A percentile compares a stretch with the other conserved stretches of the same genome.
phyloP scores from a whole-genome alignment of 768 basidiomycete species.

The Rhodotorula babjevae region DNA sequence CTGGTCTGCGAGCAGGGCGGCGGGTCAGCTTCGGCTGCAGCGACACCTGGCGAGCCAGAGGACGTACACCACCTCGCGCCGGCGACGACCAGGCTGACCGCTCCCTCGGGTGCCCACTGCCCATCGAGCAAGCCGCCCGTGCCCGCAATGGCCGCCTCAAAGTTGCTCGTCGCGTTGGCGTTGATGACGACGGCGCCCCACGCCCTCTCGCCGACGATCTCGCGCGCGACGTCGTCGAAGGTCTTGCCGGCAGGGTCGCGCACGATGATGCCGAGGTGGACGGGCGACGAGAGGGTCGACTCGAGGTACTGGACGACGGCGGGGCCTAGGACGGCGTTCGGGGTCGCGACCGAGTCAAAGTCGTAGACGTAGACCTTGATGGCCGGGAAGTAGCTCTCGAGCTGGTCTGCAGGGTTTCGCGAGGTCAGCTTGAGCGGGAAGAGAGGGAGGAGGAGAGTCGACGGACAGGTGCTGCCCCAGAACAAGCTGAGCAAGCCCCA shows the following conservation, averaged over 20 bases:
- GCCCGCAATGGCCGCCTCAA: conserved; percentile 6
- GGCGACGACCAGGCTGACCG: conserved; percentile 2
- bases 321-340: conserved; percentile 11
- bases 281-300: neutral
- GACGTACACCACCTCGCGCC: conserved; percentile 7
- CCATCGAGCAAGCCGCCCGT: conserved; percentile 15
- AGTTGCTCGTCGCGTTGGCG: conserved; percentile 27
- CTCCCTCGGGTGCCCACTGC: conserved; percentile 9
- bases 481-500: conserved; percentile 12
- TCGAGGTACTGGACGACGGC: conserved; percentile 2
- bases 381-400: conserved; percentile 35
- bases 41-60: too few relatives aligned
- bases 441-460: too few relatives aligned
- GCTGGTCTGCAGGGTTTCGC: conserved; percentile 4
- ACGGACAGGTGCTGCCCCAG: conserved; percentile 15
- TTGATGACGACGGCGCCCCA: conserved; percentile 32
- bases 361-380: conserved; percentile 44
- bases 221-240: conserved; percentile 7
- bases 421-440: neutral
- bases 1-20: neutral
- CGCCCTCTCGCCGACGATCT: conserved; percentile 23
- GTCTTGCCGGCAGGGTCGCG: conserved; percentile 7
- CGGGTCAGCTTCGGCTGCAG: too few relatives aligned
- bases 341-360: conserved; percentile 39
- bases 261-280: conserved; percentile 8